These are phyloP conservation scores for Yamadazyma akitaensis DNA, from an alignment of 805 yeast genomes.

Conservation along the genomic window DNA sequence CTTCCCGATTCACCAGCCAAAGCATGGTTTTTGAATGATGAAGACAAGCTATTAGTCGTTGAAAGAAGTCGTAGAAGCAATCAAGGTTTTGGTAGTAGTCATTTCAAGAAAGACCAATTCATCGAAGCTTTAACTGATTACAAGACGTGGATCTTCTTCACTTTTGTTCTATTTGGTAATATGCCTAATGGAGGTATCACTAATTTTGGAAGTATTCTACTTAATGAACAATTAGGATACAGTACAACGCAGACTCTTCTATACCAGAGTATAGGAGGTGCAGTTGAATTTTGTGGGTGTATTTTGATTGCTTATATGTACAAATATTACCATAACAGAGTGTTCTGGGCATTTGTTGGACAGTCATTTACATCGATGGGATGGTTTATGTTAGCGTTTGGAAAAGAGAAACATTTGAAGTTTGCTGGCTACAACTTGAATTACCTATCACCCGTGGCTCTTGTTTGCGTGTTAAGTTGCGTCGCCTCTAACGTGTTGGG, in stretches of 20 bases:
- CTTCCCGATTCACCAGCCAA: constrained; percentile 35
- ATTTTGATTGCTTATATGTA: constrained; percentile 25
- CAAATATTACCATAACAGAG: constrained; percentile 23
- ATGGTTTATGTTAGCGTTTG: constrained; percentile 43
- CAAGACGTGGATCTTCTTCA: constrained; percentile 34
- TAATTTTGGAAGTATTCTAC: constrained; percentile 31
- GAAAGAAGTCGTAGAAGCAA: constrained; percentile 30
- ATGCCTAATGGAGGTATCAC: constrained; percentile 40
- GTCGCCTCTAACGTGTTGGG: constrained; percentile 53
- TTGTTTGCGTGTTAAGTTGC: constrained; percentile 29
- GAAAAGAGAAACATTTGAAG: constrained; percentile 19
- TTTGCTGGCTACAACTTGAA: constrained; percentile 14
- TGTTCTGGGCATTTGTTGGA: constrained; percentile 25
- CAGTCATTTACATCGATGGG: constrained; percentile 22
- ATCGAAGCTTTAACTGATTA: constrained; percentile 33
- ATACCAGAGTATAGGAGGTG: constrained; percentile 47
- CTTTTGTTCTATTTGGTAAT: constrained; percentile 22
- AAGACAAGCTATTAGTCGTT: constrained; percentile 33
- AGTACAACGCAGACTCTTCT: constrained; percentile 34
- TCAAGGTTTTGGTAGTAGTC: constrained; percentile 42
- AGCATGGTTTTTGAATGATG: constrained; percentile 37
- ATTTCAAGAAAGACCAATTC: constrained; percentile 36
- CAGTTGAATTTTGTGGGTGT: constrained; percentile 42
- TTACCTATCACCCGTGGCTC: constrained; percentile 23
- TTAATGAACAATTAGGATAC: constrained; percentile 24